phyloP scores from a whole-genome alignment of 2,329 filamentous ascomycete species.

The Fusarium pseudocircinatum region DNA sequence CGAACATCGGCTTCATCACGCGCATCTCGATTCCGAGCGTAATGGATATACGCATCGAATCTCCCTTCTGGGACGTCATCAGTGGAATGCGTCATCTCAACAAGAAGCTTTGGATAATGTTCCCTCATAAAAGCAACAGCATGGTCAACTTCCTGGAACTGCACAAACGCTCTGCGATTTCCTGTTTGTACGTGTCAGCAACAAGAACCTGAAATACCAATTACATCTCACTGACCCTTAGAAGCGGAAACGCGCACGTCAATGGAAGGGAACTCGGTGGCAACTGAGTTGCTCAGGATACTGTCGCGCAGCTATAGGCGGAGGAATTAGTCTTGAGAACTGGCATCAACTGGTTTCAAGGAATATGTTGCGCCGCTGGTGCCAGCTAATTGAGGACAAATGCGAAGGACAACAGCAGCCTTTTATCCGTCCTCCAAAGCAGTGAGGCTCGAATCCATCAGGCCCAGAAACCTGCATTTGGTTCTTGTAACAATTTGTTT shows the following conservation, averaged over 20 bases:
- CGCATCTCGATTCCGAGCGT: constrained; percentile 52
- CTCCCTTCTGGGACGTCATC: constrained; percentile 52
- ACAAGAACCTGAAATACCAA: background rate
- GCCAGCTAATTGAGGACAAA: constrained; percentile 5
- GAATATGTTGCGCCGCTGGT: constrained; percentile 9
- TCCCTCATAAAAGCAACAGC: constrained; percentile 55
- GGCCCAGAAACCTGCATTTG: constrained; percentile 10
- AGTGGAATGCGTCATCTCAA: constrained; percentile 50
- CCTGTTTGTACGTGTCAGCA: constrained; percentile 45
- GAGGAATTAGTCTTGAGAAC: constrained; percentile 41
- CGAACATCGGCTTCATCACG: constrained; percentile 43
- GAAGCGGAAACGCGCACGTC: constrained; percentile 53
- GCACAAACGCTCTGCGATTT: constrained; percentile 53
- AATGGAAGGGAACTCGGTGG: constrained; percentile 50
- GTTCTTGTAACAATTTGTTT: constrained; percentile 17
- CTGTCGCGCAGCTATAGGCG: constrained; percentile 49
- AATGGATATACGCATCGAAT: constrained; percentile 53
- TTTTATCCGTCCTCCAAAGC: constrained; percentile 1
- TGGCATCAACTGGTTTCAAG: constrained; percentile 19
- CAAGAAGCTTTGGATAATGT: constrained; percentile 52
- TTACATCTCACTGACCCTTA: constrained; percentile 41
- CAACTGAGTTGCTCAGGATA: constrained; percentile 47
- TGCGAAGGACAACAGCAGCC: background rate
- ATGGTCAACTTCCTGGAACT: constrained; percentile 53
- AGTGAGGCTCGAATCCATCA: constrained; percentile 13